Evolutionary conservation across 257 asterid species (phyloP), one percentile per base, ranked within the genome.

Genomic region (Gardenia jasminoides): DNA sequence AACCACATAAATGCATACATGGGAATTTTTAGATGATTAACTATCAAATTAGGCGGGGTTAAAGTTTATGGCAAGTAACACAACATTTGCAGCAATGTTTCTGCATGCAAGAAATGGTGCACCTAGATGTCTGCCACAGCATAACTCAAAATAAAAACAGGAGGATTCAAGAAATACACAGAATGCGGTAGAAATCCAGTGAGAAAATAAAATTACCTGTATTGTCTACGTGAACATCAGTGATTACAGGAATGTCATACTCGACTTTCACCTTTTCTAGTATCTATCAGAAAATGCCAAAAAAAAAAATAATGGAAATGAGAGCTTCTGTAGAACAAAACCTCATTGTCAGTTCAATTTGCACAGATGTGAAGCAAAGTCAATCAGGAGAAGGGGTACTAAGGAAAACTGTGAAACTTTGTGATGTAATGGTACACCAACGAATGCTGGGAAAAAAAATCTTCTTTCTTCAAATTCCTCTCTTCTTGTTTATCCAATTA

Each of bases 221-320:
- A 81, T 81, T 20, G 90, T 24, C 84, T 91, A n/a, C 98, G 19
- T 94, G 96, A 67, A 94, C 97, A 82, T 94, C 98, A 67, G 97
- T 92, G 33, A 91, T 86, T 72, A 91, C 75, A 39, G 98, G 97
- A 67, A 95, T 41, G 75, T 89, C 97, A 83, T 89, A 92, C 1
- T 88, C 89, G 5, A 86, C 70, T 77, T 93, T 95, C 80, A 95
- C 98, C 84, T 85, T 93, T 87, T 93, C 97, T 83, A 95, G 97
- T 39, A 92, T 93, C 98, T 93, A 87, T 79, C 71, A 61, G 59
- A 56, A 58, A 67, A 74, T n/a, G n/a, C n/a, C n/a, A n/a, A n/a
- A n/a, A n/a, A n/a, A n/a, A n/a, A n/a, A n/a, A n/a, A n/a, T n/a
- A n/a, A n/a, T 13, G 26, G 12, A 84, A 20, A 13, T 3, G 76